Evolutionary conservation across 176 grass and related monocot species (phyloP).

Genomic region (Triticum monococcum): DNA sequence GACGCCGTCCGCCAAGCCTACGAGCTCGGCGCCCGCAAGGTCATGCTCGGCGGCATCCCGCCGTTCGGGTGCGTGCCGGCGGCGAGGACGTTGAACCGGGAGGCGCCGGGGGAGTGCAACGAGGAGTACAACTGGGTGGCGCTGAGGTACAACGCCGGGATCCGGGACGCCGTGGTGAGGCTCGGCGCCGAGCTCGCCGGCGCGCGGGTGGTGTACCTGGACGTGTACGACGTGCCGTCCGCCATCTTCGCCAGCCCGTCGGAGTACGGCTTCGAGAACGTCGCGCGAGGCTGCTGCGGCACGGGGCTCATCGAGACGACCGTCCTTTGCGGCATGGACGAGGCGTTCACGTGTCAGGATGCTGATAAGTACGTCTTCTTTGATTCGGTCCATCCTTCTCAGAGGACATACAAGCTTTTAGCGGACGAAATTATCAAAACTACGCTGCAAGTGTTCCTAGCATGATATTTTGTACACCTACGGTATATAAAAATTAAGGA

Average conservation of each 20-base stretch:
- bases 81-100: conserved; percentile 23
- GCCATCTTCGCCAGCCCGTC: conserved; percentile 26
- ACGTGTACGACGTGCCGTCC: conserved; percentile 25
- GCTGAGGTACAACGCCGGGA: conserved; percentile 30
- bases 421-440: conserved; percentile 37
- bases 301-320: conserved; percentile 51
- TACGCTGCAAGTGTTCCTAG: not conserved
- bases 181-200: conserved; percentile 37
- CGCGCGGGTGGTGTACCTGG: conserved; percentile 19
- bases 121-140: conserved; percentile 58
- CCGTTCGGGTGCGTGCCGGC: conserved; percentile 60
- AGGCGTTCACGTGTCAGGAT: conserved; percentile 40
- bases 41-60: conserved; percentile 40
- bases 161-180: conserved; percentile 15
- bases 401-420: conserved; percentile 48
- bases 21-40: conserved; percentile 50
- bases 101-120: conserved; percentile 33
- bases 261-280: conserved; percentile 59
- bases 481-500: too few relatives aligned
- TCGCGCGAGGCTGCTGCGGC: conserved; percentile 57
- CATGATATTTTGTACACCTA: conserved; percentile 11
- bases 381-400: conserved; percentile 53
- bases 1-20: conserved; percentile 30
- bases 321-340: conserved; percentile 34
- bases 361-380: conserved; percentile 53